Percentiles rank a stretch among this genome's conserved stretches.
phyloP scores from a whole-genome alignment of 352 stramenopile genomes.

The Globisporangium acanthophoron region DNA sequence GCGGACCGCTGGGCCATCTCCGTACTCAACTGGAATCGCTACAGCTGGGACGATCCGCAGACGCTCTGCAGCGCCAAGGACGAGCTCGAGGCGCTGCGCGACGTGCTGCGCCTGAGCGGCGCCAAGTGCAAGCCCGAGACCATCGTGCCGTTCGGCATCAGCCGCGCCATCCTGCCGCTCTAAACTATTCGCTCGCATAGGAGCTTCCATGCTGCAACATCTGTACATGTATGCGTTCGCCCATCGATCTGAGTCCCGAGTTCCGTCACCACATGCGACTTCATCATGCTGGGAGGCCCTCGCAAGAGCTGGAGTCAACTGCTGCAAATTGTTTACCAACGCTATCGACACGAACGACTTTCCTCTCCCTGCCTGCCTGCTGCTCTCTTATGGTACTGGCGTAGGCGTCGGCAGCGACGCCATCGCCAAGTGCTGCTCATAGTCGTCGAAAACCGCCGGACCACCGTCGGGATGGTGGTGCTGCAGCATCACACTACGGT shows the following conservation, averaged over 20 bases:
- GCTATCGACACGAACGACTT: background rate
- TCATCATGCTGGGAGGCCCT: no score
- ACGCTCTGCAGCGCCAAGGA: constrained; percentile 76
- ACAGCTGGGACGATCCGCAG: constrained; percentile 78
- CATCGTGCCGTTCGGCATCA: constrained; percentile 40
- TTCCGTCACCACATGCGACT: background rate
- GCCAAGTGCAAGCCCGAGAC: constrained; percentile 24
- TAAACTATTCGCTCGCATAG: constrained; percentile 13
- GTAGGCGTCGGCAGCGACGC: constrained; percentile 7
- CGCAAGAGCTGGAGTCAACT: background rate
- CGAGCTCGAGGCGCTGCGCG: constrained; percentile 42
- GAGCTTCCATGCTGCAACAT: background rate
- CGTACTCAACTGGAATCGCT: constrained; percentile 83
- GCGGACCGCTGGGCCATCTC: constrained; percentile 67
- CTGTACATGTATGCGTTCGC: background rate
- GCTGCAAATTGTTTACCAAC: background rate
- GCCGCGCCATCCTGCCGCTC: constrained; percentile 48
- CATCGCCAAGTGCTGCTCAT: constrained; percentile 12
- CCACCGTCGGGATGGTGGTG: constrained; percentile 13
- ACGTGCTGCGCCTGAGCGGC: constrained; percentile 25
- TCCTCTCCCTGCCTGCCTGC: background rate
- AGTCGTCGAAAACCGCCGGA: constrained; percentile 8
- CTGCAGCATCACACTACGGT: constrained; percentile 13
- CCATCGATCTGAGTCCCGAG: background rate
- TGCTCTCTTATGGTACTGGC: constrained; percentile 1